These are phyloP conservation scores for Prunus mongolica DNA, from an alignment of 306 rosid genomes.

Conservation along the genomic window DNA sequence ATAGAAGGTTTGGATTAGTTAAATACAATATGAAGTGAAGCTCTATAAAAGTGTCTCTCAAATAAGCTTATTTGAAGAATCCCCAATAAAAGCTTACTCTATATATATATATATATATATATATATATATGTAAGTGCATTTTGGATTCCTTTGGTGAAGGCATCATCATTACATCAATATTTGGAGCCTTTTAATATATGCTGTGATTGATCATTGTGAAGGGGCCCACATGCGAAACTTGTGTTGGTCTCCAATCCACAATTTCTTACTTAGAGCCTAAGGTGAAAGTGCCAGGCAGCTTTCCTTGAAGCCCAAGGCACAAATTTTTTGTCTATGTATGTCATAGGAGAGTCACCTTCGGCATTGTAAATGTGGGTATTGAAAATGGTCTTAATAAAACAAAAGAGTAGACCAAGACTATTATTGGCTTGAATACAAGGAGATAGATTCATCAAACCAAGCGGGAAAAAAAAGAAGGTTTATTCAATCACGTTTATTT, in stretches of 20 bases:
- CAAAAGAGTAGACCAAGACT: background rate
- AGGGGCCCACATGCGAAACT: no score
- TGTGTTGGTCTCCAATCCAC: background rate
- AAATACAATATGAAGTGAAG: no score
- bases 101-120: no score
- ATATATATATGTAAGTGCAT: accelerated
- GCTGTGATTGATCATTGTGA: no score
- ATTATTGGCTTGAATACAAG: background rate
- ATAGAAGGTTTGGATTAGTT: no score
- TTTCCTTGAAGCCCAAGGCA: background rate
- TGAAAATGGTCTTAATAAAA: background rate
- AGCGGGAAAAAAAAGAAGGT: no score
- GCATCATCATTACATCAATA: no score
- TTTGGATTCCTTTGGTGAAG: no score
- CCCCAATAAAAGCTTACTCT: no score
- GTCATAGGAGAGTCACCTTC: background rate
- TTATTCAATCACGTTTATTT: no score
- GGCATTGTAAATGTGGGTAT: background rate
- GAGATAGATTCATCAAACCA: background rate
- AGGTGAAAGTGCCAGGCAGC: background rate
- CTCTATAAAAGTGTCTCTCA: accelerated
- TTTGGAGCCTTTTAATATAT: no score
- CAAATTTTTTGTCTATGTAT: background rate
- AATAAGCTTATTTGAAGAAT: no score
- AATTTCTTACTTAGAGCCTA: background rate